Percentiles rank a stretch among this genome's conserved stretches.
Conservation (phyloP, 2,329 filamentous ascomycete genomes). For the Spiromastix sp. region DNA sequence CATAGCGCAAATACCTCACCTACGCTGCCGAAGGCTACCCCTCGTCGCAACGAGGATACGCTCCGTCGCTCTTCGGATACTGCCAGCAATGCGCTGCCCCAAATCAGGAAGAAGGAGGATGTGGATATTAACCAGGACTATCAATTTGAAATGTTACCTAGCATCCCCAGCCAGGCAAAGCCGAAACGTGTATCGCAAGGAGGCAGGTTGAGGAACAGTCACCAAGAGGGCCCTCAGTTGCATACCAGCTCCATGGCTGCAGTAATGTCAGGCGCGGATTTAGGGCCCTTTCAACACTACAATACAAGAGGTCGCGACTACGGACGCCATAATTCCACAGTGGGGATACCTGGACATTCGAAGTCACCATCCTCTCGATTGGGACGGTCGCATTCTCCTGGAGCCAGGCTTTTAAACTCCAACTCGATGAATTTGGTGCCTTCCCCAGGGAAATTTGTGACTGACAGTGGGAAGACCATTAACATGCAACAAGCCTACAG, state of each 20-base stretch:
- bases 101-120: constrained; percentile 15
- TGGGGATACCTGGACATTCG: constrained; percentile 29
- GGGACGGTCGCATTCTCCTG: constrained; percentile 25
- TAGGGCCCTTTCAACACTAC: constrained; percentile 24
- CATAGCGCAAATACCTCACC: constrained; percentile 23
- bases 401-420: constrained; percentile 38
- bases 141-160: constrained; percentile 37
- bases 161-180: constrained; percentile 31
- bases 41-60: constrained; percentile 25
- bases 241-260: constrained; percentile 37
- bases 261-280: constrained; percentile 32
- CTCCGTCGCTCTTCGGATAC: constrained; percentile 25
- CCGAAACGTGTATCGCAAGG: constrained; percentile 34
- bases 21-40: constrained; percentile 19
- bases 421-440: constrained; percentile 37
- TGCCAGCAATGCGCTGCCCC: constrained; percentile 14
- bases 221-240: constrained; percentile 11
- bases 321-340: constrained; percentile 30
- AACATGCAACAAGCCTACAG: constrained; percentile 62
- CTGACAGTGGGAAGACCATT: constrained; percentile 52
- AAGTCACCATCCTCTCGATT: constrained; percentile 19
- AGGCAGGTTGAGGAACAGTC: constrained; percentile 24
- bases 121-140: constrained; percentile 23
- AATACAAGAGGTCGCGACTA: constrained; percentile 25
- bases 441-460: constrained; percentile 36